Evolutionary conservation across 192 early-diverging fungal genomes (phyloP).

Genomic region (Anaeromyces robustus): DNA sequence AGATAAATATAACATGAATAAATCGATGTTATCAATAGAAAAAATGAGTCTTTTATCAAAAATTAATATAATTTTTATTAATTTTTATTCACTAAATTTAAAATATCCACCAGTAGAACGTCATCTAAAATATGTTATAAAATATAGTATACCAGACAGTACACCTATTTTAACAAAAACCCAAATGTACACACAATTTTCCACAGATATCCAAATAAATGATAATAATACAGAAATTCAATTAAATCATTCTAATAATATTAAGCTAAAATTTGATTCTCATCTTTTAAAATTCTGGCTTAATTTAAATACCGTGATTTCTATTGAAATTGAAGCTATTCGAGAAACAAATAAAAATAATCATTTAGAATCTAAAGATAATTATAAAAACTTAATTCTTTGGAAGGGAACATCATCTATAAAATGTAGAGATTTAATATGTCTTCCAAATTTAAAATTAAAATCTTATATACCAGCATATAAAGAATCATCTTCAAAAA

Average conservation of each 20-base stretch:
- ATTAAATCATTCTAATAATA: not conserved
- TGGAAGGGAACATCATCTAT: not conserved
- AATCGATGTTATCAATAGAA: not conserved
- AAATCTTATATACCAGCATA: not conserved
- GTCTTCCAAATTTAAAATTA: not conserved
- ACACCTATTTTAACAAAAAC: not conserved
- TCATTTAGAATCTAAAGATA: not conserved
- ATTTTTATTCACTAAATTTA: not conserved
- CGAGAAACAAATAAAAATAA: not conserved
- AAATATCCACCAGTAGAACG: not conserved
- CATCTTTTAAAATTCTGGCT: not conserved
- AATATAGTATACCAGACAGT: not conserved
- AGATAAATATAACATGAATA: not conserved
- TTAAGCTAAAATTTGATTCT: not conserved
- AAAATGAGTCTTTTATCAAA: not conserved
- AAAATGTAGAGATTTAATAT: not conserved
- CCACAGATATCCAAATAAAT: not conserved
- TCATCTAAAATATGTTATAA: not conserved
- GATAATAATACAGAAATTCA: not conserved
- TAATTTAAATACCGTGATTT: not conserved
- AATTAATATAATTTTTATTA: not conserved
- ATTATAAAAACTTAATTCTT: not conserved
- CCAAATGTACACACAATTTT: not conserved
- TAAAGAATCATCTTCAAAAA: not conserved
- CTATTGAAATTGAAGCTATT: not conserved